Evolutionary conservation across 768 basidiomycete genomes (phyloP).

Genomic region (Suillus subalutaceus): DNA sequence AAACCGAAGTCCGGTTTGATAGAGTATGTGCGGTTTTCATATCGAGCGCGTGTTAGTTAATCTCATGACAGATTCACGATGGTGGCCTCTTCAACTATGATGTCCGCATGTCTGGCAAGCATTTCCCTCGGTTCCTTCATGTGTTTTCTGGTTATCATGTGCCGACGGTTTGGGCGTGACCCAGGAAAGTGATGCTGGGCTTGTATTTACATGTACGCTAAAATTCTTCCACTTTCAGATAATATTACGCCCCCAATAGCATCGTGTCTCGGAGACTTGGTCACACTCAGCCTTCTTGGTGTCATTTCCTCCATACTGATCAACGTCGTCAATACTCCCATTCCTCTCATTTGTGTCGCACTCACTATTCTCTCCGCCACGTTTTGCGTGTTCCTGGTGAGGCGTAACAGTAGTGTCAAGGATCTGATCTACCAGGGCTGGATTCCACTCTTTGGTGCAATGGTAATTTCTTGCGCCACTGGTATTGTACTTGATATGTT

Average conservation of each 20-base stretch:
- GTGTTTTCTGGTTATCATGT: slow-evolving; percentile 80
- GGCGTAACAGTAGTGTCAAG: slow-evolving; percentile 68
- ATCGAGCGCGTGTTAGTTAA: slow-evolving; percentile 11
- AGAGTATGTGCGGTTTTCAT: slow-evolving; percentile 35
- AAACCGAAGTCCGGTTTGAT: slow-evolving; percentile 40
- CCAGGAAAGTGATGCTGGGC: slow-evolving; percentile 59
- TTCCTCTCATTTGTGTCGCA: slow-evolving; percentile 60
- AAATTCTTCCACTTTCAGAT: slow-evolving; percentile 47
- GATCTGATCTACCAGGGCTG: slow-evolving; percentile 84
- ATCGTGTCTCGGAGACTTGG: slow-evolving; percentile 88
- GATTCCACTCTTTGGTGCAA: slow-evolving; percentile 88
- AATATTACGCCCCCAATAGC: slow-evolving; percentile 97
- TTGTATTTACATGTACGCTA: not conserved
- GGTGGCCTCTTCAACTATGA: slow-evolving; percentile 79
- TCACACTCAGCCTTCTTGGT: slow-evolving; percentile 87
- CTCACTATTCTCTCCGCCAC: slow-evolving; percentile 51
- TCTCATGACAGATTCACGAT: slow-evolving; percentile 62
- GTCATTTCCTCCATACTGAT: slow-evolving; percentile 73
- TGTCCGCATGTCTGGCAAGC: slow-evolving; percentile 77
- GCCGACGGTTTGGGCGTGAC: slow-evolving; percentile 74
- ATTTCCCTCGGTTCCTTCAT: slow-evolving; percentile 90
- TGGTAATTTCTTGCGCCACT: slow-evolving; percentile 84
- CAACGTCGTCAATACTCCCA: slow-evolving; percentile 59
- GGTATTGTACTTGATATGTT: slow-evolving; percentile 92
- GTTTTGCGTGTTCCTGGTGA: slow-evolving; percentile 56